phyloP scores from a whole-genome alignment of 371 early-diverging fungal genomes.

The Mortierella sp. region DNA sequence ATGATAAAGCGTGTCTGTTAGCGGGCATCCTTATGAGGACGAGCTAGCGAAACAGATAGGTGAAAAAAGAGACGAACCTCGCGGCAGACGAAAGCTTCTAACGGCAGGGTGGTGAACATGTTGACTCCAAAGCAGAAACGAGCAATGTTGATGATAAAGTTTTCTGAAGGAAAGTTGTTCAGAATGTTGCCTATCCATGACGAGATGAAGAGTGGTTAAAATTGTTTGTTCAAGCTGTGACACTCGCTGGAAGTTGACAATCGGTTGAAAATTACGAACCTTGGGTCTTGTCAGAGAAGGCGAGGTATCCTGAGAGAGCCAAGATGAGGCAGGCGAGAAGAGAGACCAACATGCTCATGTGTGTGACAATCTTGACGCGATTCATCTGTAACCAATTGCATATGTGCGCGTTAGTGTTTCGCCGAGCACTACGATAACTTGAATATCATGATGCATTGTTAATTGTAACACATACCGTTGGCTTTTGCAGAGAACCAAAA shows the following conservation, averaged over 20 bases:
- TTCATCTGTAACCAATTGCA: conserved; percentile 61
- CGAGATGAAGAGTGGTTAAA: neutral
- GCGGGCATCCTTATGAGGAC: neutral
- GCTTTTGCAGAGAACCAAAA: conserved; percentile 81
- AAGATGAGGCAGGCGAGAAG: conserved; percentile 76
- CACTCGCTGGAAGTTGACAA: neutral
- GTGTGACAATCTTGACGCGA: conserved; percentile 81
- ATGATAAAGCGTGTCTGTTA: neutral
- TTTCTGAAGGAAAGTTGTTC: conserved; percentile 84
- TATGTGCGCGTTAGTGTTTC: neutral
- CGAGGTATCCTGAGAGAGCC: conserved; percentile 76
- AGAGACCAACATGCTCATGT: conserved; percentile 78
- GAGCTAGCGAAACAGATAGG: neutral
- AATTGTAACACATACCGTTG: conserved; percentile 57
- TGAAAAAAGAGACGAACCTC: conserved; percentile 56
- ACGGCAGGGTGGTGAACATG: conserved; percentile 87
- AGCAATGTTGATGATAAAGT: conserved; percentile 81
- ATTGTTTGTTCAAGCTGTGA: too few species aligned
- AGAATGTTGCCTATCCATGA: conserved; percentile 76
- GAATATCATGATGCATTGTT: neutral
- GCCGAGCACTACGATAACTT: neutral
- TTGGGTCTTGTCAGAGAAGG: conserved; percentile 82
- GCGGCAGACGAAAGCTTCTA: conserved; percentile 85
- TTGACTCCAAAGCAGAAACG: conserved; percentile 86
- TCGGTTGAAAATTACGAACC: conserved; percentile 54